These are phyloP conservation scores for Auxenochlorella pyrenoidosa DNA, from an alignment of 139 green algal species.

Conservation along the genomic window DNA sequence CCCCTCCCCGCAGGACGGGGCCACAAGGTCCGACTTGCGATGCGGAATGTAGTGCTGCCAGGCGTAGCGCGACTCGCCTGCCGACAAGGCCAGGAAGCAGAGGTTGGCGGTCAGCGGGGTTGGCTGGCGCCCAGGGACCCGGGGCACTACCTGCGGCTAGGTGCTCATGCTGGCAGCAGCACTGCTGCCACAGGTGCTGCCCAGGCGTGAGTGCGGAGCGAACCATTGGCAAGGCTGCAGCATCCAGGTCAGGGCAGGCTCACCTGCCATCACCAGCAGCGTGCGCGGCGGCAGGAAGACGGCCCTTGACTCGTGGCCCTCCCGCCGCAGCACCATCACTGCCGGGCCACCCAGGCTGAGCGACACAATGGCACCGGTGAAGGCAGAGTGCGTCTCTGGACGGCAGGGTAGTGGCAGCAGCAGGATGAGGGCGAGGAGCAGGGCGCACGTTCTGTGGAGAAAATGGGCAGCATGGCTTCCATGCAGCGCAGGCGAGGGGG, in stretches of 20 bases:
- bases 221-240: neutral
- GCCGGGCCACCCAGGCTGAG: conserved; percentile 79
- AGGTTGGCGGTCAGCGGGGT: neutral
- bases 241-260: neutral
- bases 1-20: neutral
- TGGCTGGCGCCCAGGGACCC: too few relatives aligned
- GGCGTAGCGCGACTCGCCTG: conserved; percentile 82
- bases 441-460: too few relatives aligned
- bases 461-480: too few relatives aligned
- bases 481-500: too few relatives aligned
- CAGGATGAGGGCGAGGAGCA: too few relatives aligned
- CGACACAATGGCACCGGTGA: conserved; percentile 85
- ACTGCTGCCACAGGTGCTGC: neutral
- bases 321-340: conserved; percentile 90
- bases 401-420: neutral
- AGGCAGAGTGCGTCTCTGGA: conserved; percentile 94
- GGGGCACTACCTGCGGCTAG: too few relatives aligned
- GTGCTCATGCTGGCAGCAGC: neutral
- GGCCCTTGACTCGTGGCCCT: conserved; percentile 24
- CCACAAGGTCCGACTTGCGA: conserved; percentile 80
- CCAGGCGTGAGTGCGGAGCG: too few relatives aligned
- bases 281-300: conserved; percentile 84
- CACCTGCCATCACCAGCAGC: conserved; percentile 83
- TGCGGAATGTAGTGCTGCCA: conserved; percentile 98
- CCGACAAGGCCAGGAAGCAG: neutral